Conservation (phyloP, 371 early-diverging fungal genomes). For the Nematocida minor region DNA sequence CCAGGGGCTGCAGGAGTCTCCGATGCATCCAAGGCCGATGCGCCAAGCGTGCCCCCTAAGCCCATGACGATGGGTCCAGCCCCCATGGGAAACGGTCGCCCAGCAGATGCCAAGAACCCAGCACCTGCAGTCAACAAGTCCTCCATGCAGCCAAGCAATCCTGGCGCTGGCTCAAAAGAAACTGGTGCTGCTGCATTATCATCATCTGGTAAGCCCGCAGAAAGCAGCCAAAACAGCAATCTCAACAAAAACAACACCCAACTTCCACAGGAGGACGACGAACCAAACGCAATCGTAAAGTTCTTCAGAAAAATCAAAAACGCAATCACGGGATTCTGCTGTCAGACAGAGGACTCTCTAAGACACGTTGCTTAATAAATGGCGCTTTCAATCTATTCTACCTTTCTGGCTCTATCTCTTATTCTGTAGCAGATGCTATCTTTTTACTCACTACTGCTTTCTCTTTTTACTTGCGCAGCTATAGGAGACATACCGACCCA, state of each 20-base stretch:
- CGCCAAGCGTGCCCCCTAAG: neutral
- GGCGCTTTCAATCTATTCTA: neutral
- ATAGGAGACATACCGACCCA: too few species aligned
- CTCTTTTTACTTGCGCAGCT: too few species aligned
- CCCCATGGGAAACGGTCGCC: neutral
- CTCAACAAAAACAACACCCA: neutral
- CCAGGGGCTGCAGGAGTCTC: neutral
- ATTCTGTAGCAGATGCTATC: neutral
- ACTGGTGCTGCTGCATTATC: conserved; percentile 27
- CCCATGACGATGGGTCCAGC: neutral
- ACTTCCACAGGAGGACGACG: conserved; percentile 8
- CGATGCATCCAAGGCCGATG: conserved; percentile 2
- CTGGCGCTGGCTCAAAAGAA: conserved; percentile 4
- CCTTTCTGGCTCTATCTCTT: neutral
- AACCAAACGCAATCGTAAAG: conserved; percentile 29
- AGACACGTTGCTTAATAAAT: conserved; percentile 49
- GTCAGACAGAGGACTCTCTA: conserved; percentile 29
- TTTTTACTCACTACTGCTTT: neutral
- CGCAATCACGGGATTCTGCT: conserved; percentile 38
- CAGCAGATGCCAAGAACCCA: neutral
- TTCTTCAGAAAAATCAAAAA: conserved; percentile 39
- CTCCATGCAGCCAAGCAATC: neutral
- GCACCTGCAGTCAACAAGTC: neutral
- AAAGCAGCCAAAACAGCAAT: neutral
- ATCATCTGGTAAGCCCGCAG: neutral